These are phyloP conservation scores for Parmelia sp. DNA, from an alignment of 495 filamentous ascomycete species.

Conservation along the genomic window DNA sequence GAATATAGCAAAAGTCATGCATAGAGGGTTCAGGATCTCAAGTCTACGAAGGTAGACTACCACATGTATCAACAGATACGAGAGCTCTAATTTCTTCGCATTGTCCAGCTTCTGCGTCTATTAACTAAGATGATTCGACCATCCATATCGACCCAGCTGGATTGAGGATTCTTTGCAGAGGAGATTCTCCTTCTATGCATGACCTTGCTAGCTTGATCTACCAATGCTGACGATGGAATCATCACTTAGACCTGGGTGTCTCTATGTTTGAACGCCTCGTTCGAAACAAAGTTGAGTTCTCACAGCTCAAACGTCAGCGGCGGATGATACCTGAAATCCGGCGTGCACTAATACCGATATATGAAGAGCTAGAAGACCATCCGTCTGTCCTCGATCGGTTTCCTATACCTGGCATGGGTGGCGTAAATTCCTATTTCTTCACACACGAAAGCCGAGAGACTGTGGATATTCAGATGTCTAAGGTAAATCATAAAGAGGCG, in stretches of 20 bases:
- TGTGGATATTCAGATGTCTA: slow-evolving; percentile 58
- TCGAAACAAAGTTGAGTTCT: slow-evolving; percentile 57
- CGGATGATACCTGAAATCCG: slow-evolving; percentile 72
- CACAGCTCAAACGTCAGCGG: slow-evolving; percentile 54
- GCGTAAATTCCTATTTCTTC: slow-evolving; percentile 63
- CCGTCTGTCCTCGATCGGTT: slow-evolving; percentile 53
- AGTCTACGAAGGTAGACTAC: too few relatives aligned
- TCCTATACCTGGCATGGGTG: slow-evolving; percentile 75
- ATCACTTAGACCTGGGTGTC: slow-evolving; percentile 40
- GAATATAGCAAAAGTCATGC: too few relatives aligned
- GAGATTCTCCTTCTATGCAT: too few relatives aligned
- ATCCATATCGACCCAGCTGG: too few relatives aligned
- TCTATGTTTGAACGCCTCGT: slow-evolving; percentile 77
- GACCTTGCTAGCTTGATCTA: slow-evolving; percentile 58
- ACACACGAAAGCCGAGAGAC: slow-evolving; percentile 63
- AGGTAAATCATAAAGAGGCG: slow-evolving; percentile 67
- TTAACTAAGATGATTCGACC: too few relatives aligned
- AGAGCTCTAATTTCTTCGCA: too few relatives aligned
- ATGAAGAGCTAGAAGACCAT: slow-evolving; percentile 65
- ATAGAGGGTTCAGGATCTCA: too few relatives aligned
- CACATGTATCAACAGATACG: too few relatives aligned
- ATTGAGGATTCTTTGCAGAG: too few relatives aligned
- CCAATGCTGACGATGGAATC: slow-evolving; percentile 47
- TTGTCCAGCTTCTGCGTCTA: too few relatives aligned
- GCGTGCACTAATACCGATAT: slow-evolving; percentile 57